phyloP scores from a whole-genome alignment of 306 rosid species.

The Cyclanthera cordifolia region DNA sequence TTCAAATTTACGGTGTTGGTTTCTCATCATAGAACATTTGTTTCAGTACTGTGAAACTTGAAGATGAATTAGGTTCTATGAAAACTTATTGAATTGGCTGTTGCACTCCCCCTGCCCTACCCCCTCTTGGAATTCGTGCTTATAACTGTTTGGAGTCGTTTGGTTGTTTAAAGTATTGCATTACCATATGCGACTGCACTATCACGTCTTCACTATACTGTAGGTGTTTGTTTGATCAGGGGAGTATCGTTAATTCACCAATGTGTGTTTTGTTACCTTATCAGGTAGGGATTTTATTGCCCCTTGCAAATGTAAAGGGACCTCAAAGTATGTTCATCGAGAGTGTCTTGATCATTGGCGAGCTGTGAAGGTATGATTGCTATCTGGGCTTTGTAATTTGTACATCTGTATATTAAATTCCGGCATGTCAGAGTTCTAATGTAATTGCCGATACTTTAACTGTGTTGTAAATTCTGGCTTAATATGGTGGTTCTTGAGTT shows the following conservation, averaged over 20 bases:
- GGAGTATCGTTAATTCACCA: constrained; percentile 12
- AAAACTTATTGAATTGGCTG: background rate
- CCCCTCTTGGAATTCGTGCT: background rate
- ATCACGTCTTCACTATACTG: background rate
- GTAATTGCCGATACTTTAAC: background rate
- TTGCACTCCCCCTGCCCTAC: background rate
- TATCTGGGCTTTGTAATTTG: constrained; percentile 17
- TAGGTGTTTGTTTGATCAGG: background rate
- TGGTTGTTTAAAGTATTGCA: background rate
- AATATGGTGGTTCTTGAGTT: background rate
- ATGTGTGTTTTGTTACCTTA: constrained; percentile 5
- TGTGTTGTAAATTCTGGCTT: background rate
- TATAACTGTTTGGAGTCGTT: background rate
- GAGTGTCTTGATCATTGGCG: constrained; percentile 99
- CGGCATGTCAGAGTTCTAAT: background rate
- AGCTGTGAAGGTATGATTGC: constrained; percentile 57
- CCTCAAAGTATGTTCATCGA: constrained; percentile 90
- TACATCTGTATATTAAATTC: background rate
- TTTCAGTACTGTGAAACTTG: background rate
- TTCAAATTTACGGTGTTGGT: background rate
- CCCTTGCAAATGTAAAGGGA: constrained; percentile 95
- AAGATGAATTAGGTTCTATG: background rate
- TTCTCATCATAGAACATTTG: background rate
- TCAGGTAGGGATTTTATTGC: constrained; percentile 98
- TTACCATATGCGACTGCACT: background rate